Evolutionary conservation across 2,329 filamentous ascomycete species (phyloP).

Genomic region (Rutstroemia sp.): DNA sequence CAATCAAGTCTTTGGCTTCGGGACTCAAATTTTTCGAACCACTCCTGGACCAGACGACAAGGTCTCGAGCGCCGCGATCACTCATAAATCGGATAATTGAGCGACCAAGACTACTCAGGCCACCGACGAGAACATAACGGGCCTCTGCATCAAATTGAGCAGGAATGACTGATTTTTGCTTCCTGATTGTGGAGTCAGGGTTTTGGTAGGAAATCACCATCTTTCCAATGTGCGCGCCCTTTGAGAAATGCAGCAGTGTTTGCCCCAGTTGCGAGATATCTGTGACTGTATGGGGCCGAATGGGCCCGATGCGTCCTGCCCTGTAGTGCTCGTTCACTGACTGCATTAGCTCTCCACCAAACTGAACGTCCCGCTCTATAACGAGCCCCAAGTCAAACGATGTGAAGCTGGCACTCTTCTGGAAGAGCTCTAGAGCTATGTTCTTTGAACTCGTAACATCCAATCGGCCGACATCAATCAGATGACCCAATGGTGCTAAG

Average conservation of each 20-base stretch:
- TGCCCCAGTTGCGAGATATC: too few relatives aligned
- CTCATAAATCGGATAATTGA: not conserved
- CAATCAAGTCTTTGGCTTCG: too few relatives aligned
- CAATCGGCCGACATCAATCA: not conserved
- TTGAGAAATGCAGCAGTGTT: too few relatives aligned
- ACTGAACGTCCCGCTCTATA: not conserved
- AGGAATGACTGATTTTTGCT: not conserved
- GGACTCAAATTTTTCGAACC: not conserved
- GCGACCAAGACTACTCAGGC: conserved; percentile 14
- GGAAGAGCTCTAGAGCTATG: not conserved
- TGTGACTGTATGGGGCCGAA: too few relatives aligned
- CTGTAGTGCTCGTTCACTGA: not conserved
- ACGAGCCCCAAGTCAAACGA: not conserved
- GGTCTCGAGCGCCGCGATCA: not conserved
- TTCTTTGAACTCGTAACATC: not conserved
- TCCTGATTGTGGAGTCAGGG: not conserved
- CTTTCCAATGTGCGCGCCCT: too few relatives aligned
- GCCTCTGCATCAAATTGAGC: not conserved
- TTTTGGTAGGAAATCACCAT: too few relatives aligned
- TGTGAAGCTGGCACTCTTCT: not conserved
- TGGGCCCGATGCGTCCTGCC: not conserved
- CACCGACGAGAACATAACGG: conserved; percentile 10
- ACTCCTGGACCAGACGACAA: not conserved
- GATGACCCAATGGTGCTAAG: not conserved
- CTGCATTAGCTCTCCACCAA: not conserved